Base-by-base conservation (phyloP, 116 monocot species). In the Cymodocea nodosa region DNA sequence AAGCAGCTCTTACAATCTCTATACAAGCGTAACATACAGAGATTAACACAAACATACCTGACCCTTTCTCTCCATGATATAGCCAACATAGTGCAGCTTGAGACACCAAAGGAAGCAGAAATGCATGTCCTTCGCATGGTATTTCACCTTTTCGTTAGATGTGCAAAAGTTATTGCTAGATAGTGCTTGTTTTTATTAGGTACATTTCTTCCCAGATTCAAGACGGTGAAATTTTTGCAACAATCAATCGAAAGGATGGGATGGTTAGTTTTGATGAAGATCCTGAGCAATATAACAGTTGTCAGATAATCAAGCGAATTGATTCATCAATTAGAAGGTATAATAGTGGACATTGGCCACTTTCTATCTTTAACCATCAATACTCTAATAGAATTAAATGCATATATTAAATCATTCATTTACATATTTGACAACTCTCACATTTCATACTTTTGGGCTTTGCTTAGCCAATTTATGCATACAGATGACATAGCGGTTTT, bases 261-360 rank as follows among this genome's bases (percentile, higher is more conserved):
- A 97, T 97, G 97, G 97, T 97, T 75, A 87, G 83, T 84, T 97
- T 97, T 69, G 83, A 88, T 63, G 97, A 97, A 75, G 97, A 97
- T 80, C 97, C 91, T 68, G 91, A 97, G 51, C 88, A 97, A 65
- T 97, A 97, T 65, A 97, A 97, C 77, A 84, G 78, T 66, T 85
- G 85, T 73, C 68, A 84, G 64, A 91, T 88, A 88, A 80, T 87
- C 30, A 82, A 85, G 63, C 81, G 75, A 22, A 79, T 97, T 61
- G 91, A 91, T 74, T 72, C 80, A 70, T 91, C 97, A n/a, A 91
- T 97, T 66, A 80, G 79, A 58, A 87, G 91, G 97, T 97, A 78
- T 63, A 13, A 35, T 19, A 39, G 36, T 60, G 16, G 17, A 15
- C 17, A 36, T 60, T 11, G 10, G 8, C 25, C 11, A 58, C 13